Evolutionary conservation across 1,139 yeast genomes (phyloP).

Genomic region (Hansenula anomala): DNA sequence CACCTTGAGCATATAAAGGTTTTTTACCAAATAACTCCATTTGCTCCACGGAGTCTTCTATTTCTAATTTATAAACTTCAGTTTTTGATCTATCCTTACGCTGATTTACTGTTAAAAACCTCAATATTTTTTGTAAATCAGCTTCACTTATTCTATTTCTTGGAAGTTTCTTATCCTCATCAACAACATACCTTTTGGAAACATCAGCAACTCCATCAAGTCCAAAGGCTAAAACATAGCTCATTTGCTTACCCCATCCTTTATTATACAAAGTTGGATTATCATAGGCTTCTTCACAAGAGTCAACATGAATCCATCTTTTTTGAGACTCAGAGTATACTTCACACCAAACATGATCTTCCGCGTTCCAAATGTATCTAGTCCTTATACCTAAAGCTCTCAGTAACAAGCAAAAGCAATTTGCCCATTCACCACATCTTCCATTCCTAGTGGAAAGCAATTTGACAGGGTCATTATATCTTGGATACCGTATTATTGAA

Average conservation of each 20-base stretch:
- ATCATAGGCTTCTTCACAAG: conserved; percentile 84
- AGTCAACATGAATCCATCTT: conserved; percentile 86
- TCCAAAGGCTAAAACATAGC: conserved; percentile 72
- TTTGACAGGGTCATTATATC: conserved; percentile 66
- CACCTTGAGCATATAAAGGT: conserved; percentile 6
- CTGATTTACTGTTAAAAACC: conserved; percentile 33
- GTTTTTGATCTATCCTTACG: conserved; percentile 30
- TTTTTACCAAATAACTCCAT: conserved; percentile 27
- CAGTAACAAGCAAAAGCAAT: conserved; percentile 68
- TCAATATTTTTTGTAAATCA: conserved; percentile 35
- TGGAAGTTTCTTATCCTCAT: conserved; percentile 44
- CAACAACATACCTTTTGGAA: conserved; percentile 60
- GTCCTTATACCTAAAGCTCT: conserved; percentile 59
- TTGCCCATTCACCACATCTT: conserved; percentile 96
- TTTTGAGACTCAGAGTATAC: conserved; percentile 56
- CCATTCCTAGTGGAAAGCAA: conserved; percentile 63
- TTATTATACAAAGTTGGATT: conserved; percentile 70
- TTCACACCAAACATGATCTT: conserved; percentile 97
- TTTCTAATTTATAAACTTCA: conserved; percentile 27
- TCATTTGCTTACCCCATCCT: conserved; percentile 95
- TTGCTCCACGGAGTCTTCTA: conserved; percentile 37
- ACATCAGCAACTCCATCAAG: conserved; percentile 63
- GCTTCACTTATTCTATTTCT: conserved; percentile 41
- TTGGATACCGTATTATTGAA: conserved; percentile 52
- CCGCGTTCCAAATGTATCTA: conserved; percentile 81